Evolutionary conservation across 1,139 yeast species (phyloP).

Genomic region (Yamadazyma blattariae): DNA sequence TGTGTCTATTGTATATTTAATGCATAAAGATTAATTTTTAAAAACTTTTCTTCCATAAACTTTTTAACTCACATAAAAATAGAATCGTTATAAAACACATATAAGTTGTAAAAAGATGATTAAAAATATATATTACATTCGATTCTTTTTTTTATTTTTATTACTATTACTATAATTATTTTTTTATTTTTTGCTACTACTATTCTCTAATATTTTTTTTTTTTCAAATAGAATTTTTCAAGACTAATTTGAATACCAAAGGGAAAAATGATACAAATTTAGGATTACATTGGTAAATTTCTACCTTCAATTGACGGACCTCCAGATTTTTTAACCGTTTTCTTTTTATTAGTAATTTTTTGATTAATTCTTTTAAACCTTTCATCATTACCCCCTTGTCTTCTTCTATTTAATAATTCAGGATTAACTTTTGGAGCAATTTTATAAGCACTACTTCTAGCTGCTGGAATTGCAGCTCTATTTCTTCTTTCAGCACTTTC

Average conservation of each 20-base stretch:
- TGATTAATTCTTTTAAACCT: slow-evolving; percentile 71
- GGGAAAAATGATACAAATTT: too few relatives aligned
- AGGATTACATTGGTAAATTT: slow-evolving; percentile 43
- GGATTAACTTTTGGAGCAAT: slow-evolving; percentile 81
- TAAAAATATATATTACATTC: too few relatives aligned
- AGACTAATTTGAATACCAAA: too few relatives aligned
- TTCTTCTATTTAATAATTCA: slow-evolving; percentile 37
- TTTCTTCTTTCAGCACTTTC: slow-evolving; percentile 90
- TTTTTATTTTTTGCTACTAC: too few relatives aligned
- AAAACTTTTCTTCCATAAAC: too few relatives aligned
- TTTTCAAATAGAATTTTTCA: too few relatives aligned
- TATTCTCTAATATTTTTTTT: too few relatives aligned
- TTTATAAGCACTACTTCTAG: slow-evolving; percentile 83
- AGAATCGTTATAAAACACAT: too few relatives aligned
- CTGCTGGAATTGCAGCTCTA: slow-evolving; percentile 92
- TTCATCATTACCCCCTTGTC: slow-evolving; percentile 61
- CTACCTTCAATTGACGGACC: slow-evolving; percentile 85
- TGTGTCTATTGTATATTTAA: slow-evolving; percentile 15
- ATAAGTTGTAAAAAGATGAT: too few relatives aligned
- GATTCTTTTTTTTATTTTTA: too few relatives aligned
- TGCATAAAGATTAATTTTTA: slow-evolving; percentile 13
- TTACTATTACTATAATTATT: too few relatives aligned
- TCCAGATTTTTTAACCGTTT: slow-evolving; percentile 47
- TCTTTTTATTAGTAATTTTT: slow-evolving; percentile 49
- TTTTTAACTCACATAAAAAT: neutral